Evolutionary conservation across 106 monocot species (phyloP).

Genomic region (Ottelia alismoides): DNA sequence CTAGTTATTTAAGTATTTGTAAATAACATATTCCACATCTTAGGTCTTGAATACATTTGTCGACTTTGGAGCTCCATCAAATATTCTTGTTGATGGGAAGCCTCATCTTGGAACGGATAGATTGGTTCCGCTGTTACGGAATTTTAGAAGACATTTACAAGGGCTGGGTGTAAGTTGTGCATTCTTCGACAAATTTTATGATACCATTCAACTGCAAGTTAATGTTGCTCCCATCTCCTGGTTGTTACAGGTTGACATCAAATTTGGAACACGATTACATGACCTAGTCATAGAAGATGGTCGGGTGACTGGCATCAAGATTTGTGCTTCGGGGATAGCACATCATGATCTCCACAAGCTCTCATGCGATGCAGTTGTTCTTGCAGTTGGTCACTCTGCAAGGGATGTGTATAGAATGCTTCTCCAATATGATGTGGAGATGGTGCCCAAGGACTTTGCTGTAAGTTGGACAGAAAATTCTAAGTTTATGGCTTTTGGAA

Average conservation of each 20-base stretch:
- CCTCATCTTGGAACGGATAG: conserved; percentile 95
- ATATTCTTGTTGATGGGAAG: conserved; percentile 85
- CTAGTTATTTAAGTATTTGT: no score
- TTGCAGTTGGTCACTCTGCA: conserved; percentile 97
- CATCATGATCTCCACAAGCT: conserved; percentile 23
- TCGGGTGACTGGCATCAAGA: conserved; percentile 51
- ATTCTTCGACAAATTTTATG: no score
- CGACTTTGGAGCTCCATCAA: conserved; percentile 85
- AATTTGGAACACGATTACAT: conserved; percentile 76
- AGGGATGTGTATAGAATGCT: conserved; percentile 91
- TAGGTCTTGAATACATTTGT: conserved; percentile 94
- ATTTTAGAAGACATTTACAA: conserved; percentile 67
- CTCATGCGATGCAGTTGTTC: conserved; percentile 71
- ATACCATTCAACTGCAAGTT: not conserved
- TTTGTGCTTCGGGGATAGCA: no score
- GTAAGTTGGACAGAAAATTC: no score
- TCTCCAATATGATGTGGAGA: conserved; percentile 46
- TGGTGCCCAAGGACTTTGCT: conserved; percentile 85
- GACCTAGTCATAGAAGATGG: conserved; percentile 71
- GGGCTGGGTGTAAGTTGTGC: conserved; percentile 62
- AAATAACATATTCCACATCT: no score
- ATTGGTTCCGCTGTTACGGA: conserved; percentile 68
- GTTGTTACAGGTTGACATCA: conserved; percentile 51
- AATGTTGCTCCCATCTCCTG: not conserved
- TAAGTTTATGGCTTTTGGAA: no score